Evolutionary conservation across 2,329 filamentous ascomycete genomes (phyloP).

Genomic region (Fusarium abutilonis): DNA sequence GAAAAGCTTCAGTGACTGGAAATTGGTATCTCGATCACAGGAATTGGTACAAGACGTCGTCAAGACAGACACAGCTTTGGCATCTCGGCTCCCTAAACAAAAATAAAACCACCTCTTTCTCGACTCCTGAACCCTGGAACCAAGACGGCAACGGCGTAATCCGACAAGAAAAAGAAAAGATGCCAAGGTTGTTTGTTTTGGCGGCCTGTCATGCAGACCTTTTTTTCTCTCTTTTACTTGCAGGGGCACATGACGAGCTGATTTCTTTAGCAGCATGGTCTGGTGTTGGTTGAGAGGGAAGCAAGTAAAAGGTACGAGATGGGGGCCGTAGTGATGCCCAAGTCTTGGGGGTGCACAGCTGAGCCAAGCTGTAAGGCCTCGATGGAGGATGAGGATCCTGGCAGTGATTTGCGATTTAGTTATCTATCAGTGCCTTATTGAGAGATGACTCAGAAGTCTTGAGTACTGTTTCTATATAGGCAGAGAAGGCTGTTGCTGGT

Average conservation of each 20-base stretch:
- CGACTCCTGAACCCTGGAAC: conserved; percentile 1
- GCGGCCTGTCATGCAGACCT: conserved; percentile 21
- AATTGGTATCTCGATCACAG: neutral
- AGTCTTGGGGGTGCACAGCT: conserved; percentile 8
- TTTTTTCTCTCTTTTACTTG: neutral
- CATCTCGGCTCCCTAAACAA: too few relatives aligned
- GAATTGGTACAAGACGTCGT: neutral
- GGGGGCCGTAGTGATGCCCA: conserved; percentile 26
- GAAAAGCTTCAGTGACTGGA: neutral
- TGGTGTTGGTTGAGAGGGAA: neutral
- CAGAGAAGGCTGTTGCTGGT: neutral
- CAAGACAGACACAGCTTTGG: neutral
- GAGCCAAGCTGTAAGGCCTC: conserved; percentile 16
- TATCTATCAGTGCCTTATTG: neutral
- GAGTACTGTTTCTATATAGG: too few relatives aligned
- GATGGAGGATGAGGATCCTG: conserved; percentile 25
- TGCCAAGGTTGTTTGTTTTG: neutral
- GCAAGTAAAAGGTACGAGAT: conserved; percentile 3
- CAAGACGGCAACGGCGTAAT: neutral
- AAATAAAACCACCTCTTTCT: neutral
- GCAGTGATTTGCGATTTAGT: neutral
- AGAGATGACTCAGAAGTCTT: neutral
- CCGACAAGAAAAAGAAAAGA: conserved; percentile 14
- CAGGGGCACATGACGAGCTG: conserved; percentile 24
- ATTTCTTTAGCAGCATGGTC: conserved; percentile 10